These are phyloP conservation scores for Entophlyctis luteolus DNA, from an alignment of 192 early-diverging fungal genomes.

Conservation along the genomic window DNA sequence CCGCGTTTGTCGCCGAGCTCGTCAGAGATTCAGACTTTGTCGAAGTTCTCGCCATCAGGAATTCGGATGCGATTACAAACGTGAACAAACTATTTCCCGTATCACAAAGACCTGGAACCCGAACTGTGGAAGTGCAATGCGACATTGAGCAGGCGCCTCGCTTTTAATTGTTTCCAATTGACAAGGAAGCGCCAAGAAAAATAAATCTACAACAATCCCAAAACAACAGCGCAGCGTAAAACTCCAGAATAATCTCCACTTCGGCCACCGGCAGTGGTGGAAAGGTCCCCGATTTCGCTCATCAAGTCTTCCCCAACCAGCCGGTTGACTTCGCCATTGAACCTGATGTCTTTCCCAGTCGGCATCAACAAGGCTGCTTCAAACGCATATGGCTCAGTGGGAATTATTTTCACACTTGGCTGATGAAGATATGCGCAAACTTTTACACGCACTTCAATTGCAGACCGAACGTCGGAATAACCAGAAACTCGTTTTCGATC, in stretches of 20 bases:
- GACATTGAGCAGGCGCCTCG: slow-evolving; percentile 4
- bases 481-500: slow-evolving; percentile 5
- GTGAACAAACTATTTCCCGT: slow-evolving; percentile 12
- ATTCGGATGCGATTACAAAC: not conserved
- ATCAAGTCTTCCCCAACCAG: slow-evolving; percentile 5
- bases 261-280: not conserved
- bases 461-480: not conserved
- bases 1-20: not conserved
- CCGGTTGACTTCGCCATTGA: slow-evolving; percentile 7
- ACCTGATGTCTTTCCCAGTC: not conserved
- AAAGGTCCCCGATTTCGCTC: not conserved
- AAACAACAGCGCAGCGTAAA: slow-evolving; percentile 1
- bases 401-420: not conserved
- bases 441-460: not conserved
- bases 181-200: too few species aligned
- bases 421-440: slow-evolving; percentile 5
- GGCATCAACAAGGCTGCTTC: not conserved
- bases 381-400: slow-evolving; percentile 7
- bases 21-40: not conserved
- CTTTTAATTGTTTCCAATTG: not conserved
- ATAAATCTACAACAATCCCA: slow-evolving; percentile 7
- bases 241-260: not conserved
- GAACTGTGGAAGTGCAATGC: not conserved
- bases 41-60: not conserved
- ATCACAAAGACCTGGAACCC: not conserved